Base-by-base conservation (phyloP, 2,329 filamentous ascomycete genomes). In the Sphaerostilbella broomeana region DNA sequence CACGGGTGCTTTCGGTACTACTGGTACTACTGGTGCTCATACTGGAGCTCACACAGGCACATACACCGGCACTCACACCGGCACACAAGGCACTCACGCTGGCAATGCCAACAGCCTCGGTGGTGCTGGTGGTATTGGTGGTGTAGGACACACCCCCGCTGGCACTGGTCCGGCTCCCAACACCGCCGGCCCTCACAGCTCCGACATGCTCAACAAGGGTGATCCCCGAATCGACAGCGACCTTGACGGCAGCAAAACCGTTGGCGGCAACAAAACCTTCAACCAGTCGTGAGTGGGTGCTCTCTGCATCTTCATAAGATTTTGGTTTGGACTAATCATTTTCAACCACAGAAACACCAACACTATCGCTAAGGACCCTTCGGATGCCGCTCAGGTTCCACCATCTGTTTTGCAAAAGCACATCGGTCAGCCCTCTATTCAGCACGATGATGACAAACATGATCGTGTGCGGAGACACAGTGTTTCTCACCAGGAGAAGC, bases 141-240 rank as follows among this genome's bases (percentile, higher is more conserved):
- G 45, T 12, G 35, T 43, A 28, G 50, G 47, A 17, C 40, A 40
- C 8, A 21, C 43, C 16, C 36, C 20, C 40, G 45, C 48, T 17
- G 8, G 28, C 9, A 47, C 55, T 6, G 59, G 59, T 19, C 55
- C 58, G n/a, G 56, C 59, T 5, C 49, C 56, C 40, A 54, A 55
- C 48, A 62, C 60, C 1, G 56, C 61, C 13, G 61, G 61, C 6
- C 60, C 60, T 29, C 75, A 79, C 62, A 69, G 69, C 58, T 65
- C 57, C 22, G 69, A 77, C 50, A 42, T 69, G 25, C 4, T 68
- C 48, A 78, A 79, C 66, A 77, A 76, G 62, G 25, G 63, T 3
- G 73, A 77, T 40, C 73, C 73, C 3, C 61, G 69, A 18, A 70
- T 79, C 32, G 75, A 78, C 56, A 70, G 67, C 9, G 63, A 78